Base-by-base conservation (phyloP, 2,329 filamentous ascomycete species). In the Venturia carpophila region DNA sequence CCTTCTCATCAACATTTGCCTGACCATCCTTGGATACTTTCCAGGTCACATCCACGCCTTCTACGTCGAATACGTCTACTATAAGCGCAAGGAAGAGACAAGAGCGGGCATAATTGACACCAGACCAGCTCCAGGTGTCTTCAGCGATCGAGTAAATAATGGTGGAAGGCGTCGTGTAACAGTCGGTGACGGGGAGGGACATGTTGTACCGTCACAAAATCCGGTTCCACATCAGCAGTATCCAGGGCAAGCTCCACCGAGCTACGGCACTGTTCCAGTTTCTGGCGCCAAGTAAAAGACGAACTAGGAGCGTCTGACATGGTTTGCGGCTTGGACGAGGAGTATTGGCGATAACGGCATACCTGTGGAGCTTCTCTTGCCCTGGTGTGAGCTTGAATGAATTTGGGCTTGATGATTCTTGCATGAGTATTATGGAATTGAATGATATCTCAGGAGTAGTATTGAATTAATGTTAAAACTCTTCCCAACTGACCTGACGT, bases 41-140 rank as follows among this genome's bases (percentile, higher is more conserved):
- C 90, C 90, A 0, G 91, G 90, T 9, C 87, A 91, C 69, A 83
- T 93, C 64, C 77, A 74, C 63, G 89, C 89, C 55, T 92, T 92
- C 75, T 94, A 92, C 74, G 69, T 91, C 67, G 86, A 92, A 76
- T 95, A 92, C 74, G 80, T 95, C 68, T 96, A 92, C 78, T 93
- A 88, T 75, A 84, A 90, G 71, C 87, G 88, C 47, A 83, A 82
- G 64, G 86, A 90, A 69, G 83, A 87, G 73, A 81, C 82, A 1
- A 77, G 80, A 58, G 78, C 83, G 42, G 88, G 88, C 5, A 78
- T 80, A 13, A 80, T 81, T 66, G 77, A 81, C 24, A 77, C 79
- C 4, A 71, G 76, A 10, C 81, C 80, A 1, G 88, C 88, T 1
- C 85, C 89, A 0, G 88, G 88, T 37, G 83, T 92, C 21, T 92